phyloP scores from a whole-genome alignment of 2,329 filamentous ascomycete genomes.

The Neospermospora avenae region DNA sequence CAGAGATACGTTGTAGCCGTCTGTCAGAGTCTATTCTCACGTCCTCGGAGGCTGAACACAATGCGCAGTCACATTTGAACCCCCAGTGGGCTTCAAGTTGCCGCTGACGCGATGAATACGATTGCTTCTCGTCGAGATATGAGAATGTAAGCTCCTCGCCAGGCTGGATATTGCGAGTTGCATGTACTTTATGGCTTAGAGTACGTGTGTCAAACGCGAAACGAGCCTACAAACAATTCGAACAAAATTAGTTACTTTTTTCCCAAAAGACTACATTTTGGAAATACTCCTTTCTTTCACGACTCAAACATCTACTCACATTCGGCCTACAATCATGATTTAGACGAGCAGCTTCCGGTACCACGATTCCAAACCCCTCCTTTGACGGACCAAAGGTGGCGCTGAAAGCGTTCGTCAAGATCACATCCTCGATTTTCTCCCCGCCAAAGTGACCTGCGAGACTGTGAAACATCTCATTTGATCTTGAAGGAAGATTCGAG shows the following conservation, averaged over 20 bases:
- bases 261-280: neutral
- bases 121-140: constrained; percentile 16
- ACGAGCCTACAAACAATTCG: neutral
- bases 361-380: constrained; percentile 11
- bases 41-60: constrained; percentile 5
- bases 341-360: constrained; percentile 17
- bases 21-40: neutral
- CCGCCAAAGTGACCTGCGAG: constrained; percentile 15
- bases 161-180: constrained; percentile 9
- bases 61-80: constrained; percentile 12
- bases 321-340: constrained; percentile 22
- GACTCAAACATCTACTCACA: neutral
- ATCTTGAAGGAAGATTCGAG: neutral
- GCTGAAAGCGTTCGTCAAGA: constrained; percentile 16
- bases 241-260: neutral
- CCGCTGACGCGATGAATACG: neutral
- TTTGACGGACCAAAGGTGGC: constrained; percentile 1
- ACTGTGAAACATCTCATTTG: neutral
- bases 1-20: neutral
- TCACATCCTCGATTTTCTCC: constrained; percentile 12
- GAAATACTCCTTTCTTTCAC: neutral
- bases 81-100: constrained; percentile 15
- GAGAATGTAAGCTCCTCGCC: constrained; percentile 22
- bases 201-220: constrained; percentile 15
- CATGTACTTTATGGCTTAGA: constrained; percentile 16